These are phyloP conservation scores for Colletotrichum neosansevieriae DNA, from an alignment of 2,329 filamentous ascomycete species.

Conservation along the genomic window DNA sequence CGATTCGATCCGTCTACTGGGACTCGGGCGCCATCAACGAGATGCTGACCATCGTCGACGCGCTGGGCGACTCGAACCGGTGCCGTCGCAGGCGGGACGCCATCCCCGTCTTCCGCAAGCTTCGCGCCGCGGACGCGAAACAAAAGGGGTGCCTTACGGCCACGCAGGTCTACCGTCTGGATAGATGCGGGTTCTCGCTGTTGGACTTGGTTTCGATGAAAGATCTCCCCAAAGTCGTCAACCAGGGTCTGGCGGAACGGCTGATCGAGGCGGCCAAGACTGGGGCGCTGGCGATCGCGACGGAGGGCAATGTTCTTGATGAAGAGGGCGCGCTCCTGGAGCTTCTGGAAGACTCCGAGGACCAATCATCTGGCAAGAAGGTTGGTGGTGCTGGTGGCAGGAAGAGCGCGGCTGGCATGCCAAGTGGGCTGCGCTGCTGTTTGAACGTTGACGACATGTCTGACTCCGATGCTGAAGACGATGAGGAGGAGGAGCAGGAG, in stretches of 20 bases:
- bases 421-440: slow-evolving; percentile 21
- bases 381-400: background rate
- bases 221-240: slow-evolving; percentile 24
- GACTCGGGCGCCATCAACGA: slow-evolving; percentile 16
- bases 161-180: slow-evolving; percentile 15
- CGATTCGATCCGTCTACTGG: slow-evolving; percentile 32
- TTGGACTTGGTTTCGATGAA: slow-evolving; percentile 16
- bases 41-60: slow-evolving; percentile 30
- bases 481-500: background rate
- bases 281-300: slow-evolving; percentile 6
- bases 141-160: slow-evolving; percentile 15
- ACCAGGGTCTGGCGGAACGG: background rate
- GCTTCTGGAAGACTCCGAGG: slow-evolving; percentile 7
- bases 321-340: slow-evolving; percentile 20
- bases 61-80: background rate
- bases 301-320: slow-evolving; percentile 16
- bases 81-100: background rate
- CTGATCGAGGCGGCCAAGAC: slow-evolving; percentile 19
- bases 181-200: slow-evolving; percentile 14
- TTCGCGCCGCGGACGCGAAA: slow-evolving; percentile 2
- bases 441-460: background rate
- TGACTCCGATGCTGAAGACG: background rate
- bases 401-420: background rate
- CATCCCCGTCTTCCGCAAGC: slow-evolving; percentile 31
- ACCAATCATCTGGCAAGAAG: background rate